phyloP scores from a whole-genome alignment of 768 basidiomycete genomes.

The Rhizopogon vesiculosus region DNA sequence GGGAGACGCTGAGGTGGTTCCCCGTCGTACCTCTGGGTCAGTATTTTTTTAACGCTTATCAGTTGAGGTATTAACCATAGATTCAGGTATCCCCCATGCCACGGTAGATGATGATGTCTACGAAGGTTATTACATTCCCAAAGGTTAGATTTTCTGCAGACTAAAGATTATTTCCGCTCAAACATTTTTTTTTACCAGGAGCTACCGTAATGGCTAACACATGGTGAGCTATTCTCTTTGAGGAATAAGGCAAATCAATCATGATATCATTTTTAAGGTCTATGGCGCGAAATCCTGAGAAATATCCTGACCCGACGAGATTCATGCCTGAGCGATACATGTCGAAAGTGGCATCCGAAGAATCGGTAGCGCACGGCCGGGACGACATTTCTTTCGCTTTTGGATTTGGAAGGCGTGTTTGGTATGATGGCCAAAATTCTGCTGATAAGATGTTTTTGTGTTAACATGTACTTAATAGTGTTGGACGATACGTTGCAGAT shows the following conservation, averaged over 20 bases:
- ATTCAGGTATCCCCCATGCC: slow-evolving; percentile 27
- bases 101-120: slow-evolving; percentile 37
- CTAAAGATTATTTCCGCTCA: neutral
- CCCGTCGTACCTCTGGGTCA: slow-evolving; percentile 10
- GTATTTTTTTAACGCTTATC: neutral
- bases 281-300: slow-evolving; percentile 31
- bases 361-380: neutral
- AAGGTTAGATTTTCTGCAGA: slow-evolving; percentile 2
- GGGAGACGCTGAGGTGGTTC: slow-evolving; percentile 22
- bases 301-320: slow-evolving; percentile 31
- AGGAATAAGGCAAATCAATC: too few relatives aligned
- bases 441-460: neutral
- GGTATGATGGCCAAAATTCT: slow-evolving; percentile 1
- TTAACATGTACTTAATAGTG: slow-evolving; percentile 20
- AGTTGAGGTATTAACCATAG: neutral
- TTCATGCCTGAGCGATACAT: slow-evolving; percentile 37
- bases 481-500: slow-evolving; percentile 39
- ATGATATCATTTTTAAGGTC: slow-evolving; percentile 14
- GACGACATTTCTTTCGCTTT: slow-evolving; percentile 19
- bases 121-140: slow-evolving; percentile 46
- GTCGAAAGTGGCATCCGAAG: neutral
- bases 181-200: slow-evolving; percentile 4
- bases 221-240: slow-evolving; percentile 7
- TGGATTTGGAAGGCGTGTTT: slow-evolving; percentile 40
- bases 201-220: slow-evolving; percentile 17